A percentile compares a stretch with the other conserved stretches of the same genome.
These are phyloP conservation scores for Psilocybe sp. DNA, from an alignment of 768 basidiomycete genomes.

Conservation along the genomic window DNA sequence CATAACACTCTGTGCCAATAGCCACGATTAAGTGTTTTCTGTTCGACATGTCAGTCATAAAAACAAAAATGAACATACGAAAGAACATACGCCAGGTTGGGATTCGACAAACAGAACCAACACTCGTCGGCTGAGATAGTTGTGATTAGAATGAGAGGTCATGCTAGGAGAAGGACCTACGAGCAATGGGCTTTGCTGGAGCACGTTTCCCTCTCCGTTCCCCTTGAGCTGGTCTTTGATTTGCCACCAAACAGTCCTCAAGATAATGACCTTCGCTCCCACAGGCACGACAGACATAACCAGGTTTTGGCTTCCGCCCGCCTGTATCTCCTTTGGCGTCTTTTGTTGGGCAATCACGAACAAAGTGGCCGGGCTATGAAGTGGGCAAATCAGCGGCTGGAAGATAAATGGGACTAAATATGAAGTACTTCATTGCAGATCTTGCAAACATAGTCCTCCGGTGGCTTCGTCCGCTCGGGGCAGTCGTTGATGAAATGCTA, in stretches of 20 bases:
- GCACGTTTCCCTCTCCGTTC: slow-evolving; percentile 45
- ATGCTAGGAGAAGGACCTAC: slow-evolving; percentile 41
- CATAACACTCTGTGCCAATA: slow-evolving; percentile 90
- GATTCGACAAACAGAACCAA: slow-evolving; percentile 98
- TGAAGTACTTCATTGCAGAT: slow-evolving; percentile 67
- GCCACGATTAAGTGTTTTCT: slow-evolving; percentile 96
- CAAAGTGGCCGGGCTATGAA: slow-evolving; percentile 71
- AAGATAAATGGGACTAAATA: background rate
- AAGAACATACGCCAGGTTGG: slow-evolving; percentile 71
- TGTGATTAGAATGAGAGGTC: slow-evolving; percentile 2
- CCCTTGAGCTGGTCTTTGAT: slow-evolving; percentile 39
- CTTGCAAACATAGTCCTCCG: slow-evolving; percentile 85
- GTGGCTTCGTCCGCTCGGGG: slow-evolving; percentile 71
- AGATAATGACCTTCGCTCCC: slow-evolving; percentile 84
- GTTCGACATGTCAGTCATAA: slow-evolving; percentile 7
- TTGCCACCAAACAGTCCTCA: slow-evolving; percentile 79
- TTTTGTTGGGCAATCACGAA: slow-evolving; percentile 85
- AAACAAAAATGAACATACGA: background rate
- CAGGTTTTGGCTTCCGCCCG: slow-evolving; percentile 75
- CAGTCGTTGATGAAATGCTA: slow-evolving; percentile 80
- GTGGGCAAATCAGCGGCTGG: slow-evolving; percentile 1
- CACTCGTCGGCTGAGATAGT: slow-evolving; percentile 75
- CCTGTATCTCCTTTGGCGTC: slow-evolving; percentile 80
- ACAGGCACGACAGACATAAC: slow-evolving; percentile 91
- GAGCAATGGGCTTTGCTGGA: slow-evolving; percentile 75